These are phyloP conservation scores for Fraxinus latifolia DNA, from an alignment of 305 asterid genomes.

Conservation along the genomic window DNA sequence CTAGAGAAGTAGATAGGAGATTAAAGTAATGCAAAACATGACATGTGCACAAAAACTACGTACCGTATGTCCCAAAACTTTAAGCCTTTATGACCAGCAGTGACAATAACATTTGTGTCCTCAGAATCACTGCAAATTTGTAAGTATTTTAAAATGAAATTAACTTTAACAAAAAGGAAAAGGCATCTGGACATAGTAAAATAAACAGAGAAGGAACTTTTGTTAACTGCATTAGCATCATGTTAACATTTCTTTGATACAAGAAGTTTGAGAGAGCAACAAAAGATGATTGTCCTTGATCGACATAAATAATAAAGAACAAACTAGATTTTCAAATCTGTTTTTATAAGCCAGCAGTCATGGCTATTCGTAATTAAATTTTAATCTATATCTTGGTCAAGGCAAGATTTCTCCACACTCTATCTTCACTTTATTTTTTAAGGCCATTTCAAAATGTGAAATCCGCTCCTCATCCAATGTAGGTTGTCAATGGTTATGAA, in stretches of 20 bases:
- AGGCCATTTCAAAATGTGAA: not conserved
- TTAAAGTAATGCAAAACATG: not conserved
- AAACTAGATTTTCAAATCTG: not conserved
- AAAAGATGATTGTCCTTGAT: not conserved
- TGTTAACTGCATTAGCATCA: not conserved
- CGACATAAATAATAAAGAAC: not conserved
- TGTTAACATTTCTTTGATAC: not conserved
- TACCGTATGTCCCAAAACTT: conserved; percentile 94
- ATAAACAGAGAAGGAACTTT: not conserved
- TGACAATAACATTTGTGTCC: conserved; percentile 53
- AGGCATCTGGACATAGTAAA: not conserved
- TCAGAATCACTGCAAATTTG: conserved; percentile 58
- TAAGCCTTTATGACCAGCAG: conserved; percentile 71
- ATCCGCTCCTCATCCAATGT: not conserved
- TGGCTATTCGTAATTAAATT: not conserved
- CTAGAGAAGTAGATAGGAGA: not conserved
- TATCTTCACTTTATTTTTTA: not conserved
- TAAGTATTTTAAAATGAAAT: not conserved
- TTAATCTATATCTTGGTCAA: not conserved
- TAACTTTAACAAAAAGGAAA: conserved; percentile 19
- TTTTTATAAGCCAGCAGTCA: not conserved
- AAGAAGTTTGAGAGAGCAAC: not conserved
- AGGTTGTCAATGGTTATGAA: not conserved
- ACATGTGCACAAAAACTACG: conserved; percentile 19
- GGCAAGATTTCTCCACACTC: not conserved